Evolutionary conservation across 305 asterid genomes (phyloP), one percentile per base, ranked within the genome.

Genomic region (Stenogyne calaminthoides): DNA sequence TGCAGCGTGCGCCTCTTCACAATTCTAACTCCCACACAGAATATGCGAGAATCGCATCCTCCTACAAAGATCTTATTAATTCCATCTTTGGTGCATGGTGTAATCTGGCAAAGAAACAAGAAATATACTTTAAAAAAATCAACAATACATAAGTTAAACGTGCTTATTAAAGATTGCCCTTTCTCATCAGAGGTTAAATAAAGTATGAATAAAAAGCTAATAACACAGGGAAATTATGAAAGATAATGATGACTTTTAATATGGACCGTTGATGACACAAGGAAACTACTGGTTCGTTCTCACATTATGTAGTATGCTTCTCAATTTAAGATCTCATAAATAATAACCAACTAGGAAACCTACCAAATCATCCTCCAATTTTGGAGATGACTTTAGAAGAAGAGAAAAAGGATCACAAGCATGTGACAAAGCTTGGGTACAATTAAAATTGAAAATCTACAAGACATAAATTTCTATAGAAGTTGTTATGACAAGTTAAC

Each of bases 21-120:
- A 76, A 93, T 81, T 86, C 99, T 86, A 69, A 95, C 96, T 63
- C 99, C 99, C 64, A 91, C 70, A 74, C 99, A 95, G 81, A 95
- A 95, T 46, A 81, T 74, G 29, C 99, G 98, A 81, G 91, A 84
- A 88, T 95, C 99, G 62, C 91, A 86, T 70, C 97, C 97, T 67
- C 89, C 88, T 79, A 95, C 78, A 61, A 83, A 84, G 83, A 95
- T 87, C 82, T 88, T 93, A 85, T 95, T 93, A 78, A 89, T 87
- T 82, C 99, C 98, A 40, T 95, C 99, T 87, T 88, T 83, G 82
- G 93, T 89, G 87, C 88, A 93, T 60, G 90, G 82, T 74, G 98
- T 91, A 83, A 93, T 87, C 99, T 95, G 88, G 76, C 71, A 84
- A 84, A 74, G 80, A 64, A 67, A 76, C 61, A 54, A 72, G 56